Base-by-base conservation (phyloP, 805 yeast species). In the Torulaspora quercuum region DNA sequence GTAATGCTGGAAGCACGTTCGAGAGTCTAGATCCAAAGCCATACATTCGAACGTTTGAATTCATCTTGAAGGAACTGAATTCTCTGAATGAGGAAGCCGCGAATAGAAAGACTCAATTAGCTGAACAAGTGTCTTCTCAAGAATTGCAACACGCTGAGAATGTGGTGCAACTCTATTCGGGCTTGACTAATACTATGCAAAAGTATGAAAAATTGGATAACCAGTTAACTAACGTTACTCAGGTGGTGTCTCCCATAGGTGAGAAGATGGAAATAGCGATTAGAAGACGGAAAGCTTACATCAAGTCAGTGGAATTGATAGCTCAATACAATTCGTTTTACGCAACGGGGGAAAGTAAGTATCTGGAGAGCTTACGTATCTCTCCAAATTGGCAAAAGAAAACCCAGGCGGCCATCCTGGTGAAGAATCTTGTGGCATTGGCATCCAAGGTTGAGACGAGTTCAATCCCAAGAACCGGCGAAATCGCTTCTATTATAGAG, bases 41-140 rank as follows among this genome's bases (percentile, higher is more conserved):
- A 2, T 92, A 85, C 56, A 90, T 90, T 30, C 75, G 96, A 48
- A 86, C 95, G 0, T 89, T 92, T 59, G 97, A 90, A 56, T 78
- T 89, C 1, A 85, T 92, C 2, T 65, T 88, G 29, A 70, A 78
- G 29, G 90, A 86, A 52, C 65, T 90, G 46, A 75, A 77, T 50
- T 69, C 68, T 33, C 62, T 92, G 27, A 70, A 70, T 29, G 73
- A 70, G 1, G 81, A 81, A 28, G 75, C 88, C 3, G 55, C 62
- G 4, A 56, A 59, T 10, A 70, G 70, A 36, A 80, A 77, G 44
- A 63, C 63, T 3, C 61, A 63, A n/a, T 67, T 79, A 14, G 81
- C 74, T 31, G 64, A 63, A 12, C 78, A 76, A 12, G 86, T 82
- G 1, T 70, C 74, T 3, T 66, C 69, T 14, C 74, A 70, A 44